Base-by-base conservation (phyloP, 106 monocot genomes). In the Apostasia shenzhenica region DNA sequence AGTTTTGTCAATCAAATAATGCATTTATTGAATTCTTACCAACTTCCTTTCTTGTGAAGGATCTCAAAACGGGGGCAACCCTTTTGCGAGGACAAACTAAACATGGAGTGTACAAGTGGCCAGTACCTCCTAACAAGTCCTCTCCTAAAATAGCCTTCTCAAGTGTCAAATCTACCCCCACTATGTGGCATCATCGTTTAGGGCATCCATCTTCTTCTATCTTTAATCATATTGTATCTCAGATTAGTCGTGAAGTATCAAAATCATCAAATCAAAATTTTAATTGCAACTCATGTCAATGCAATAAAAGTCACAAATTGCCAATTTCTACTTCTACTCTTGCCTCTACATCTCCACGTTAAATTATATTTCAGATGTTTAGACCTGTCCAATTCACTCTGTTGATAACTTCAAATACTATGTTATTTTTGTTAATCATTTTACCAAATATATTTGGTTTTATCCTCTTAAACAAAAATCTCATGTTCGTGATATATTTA, bases 361-460 rank as follows among this genome's bases (percentile, higher is more conserved):
- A 67, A 52, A 39, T 72, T 44, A 13, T 81, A 1, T 75, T 38
- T 44, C 48, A 41, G 50, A 66, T 67, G 67, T 76, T 1, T 72
- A 52, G 76, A 65, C 76, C 11, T 44, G 73, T 42, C 73, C 72
- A 8, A 45, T 67, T 61, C 45, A 38, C 3, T 69, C 67, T 3
- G 2, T 51, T 10, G 48, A 69, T 48, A 53, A 63, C 8, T 51
- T 54, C 40, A 11, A 53, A 0, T 82, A 77, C 44, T 77, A 69
- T 66, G 45, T 72, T 14, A 64, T 69, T 40, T 82, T 81, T 66
- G 53, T 81, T 7, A 71, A 82, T 65, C 51, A 82, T 45, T 82
- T 14, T 5, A 68, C 46, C 0, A 40, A 61, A 10, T 83, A 58
- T 56, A 67, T 59, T 14, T 74, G 79, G 61, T 57, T 82, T 47